Evolutionary conservation across 2,329 filamentous ascomycete species (phyloP).

Genomic region (Claviceps humidiphila): DNA sequence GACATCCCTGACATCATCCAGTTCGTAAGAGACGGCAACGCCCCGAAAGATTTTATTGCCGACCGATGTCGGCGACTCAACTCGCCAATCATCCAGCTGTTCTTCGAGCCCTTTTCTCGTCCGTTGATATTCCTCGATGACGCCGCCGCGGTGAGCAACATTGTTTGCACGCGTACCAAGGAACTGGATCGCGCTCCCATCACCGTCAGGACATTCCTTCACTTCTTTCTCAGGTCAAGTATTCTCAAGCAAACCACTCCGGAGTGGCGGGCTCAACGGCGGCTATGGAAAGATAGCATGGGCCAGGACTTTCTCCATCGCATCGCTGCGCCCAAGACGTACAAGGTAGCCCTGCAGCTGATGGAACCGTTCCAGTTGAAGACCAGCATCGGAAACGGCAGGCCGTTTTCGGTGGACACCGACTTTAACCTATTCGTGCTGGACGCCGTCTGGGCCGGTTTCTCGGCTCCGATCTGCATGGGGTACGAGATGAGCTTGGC

Average conservation of each 20-base stretch:
- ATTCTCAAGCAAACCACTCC: slow-evolving; percentile 17
- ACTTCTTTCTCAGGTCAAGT: slow-evolving; percentile 20
- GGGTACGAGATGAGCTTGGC: background rate
- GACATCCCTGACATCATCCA: slow-evolving; percentile 5
- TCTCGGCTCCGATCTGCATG: slow-evolving; percentile 12
- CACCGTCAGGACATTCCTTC: slow-evolving; percentile 18
- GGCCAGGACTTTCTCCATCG: slow-evolving; percentile 19
- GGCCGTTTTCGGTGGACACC: slow-evolving; percentile 12
- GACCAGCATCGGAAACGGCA: slow-evolving; percentile 12
- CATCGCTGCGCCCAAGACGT: slow-evolving; percentile 18
- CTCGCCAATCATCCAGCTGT: slow-evolving; percentile 11
- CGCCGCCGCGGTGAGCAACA: slow-evolving; percentile 27
- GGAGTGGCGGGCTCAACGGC: slow-evolving; percentile 20
- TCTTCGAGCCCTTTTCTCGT: slow-evolving; percentile 25
- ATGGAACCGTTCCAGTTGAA: slow-evolving; percentile 23
- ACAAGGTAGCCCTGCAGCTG: slow-evolving; percentile 16
- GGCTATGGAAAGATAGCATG: slow-evolving; percentile 26
- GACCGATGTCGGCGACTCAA: background rate
- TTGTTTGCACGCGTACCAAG: slow-evolving; percentile 25
- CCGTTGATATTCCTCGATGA: slow-evolving; percentile 30
- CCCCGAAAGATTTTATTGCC: background rate
- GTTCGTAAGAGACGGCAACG: background rate
- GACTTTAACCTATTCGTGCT: slow-evolving; percentile 19
- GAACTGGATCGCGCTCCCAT: slow-evolving; percentile 30
- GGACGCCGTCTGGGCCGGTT: slow-evolving; percentile 18